These are phyloP conservation scores for Suillus occidentalis DNA, from an alignment of 768 basidiomycete genomes.

Conservation along the genomic window DNA sequence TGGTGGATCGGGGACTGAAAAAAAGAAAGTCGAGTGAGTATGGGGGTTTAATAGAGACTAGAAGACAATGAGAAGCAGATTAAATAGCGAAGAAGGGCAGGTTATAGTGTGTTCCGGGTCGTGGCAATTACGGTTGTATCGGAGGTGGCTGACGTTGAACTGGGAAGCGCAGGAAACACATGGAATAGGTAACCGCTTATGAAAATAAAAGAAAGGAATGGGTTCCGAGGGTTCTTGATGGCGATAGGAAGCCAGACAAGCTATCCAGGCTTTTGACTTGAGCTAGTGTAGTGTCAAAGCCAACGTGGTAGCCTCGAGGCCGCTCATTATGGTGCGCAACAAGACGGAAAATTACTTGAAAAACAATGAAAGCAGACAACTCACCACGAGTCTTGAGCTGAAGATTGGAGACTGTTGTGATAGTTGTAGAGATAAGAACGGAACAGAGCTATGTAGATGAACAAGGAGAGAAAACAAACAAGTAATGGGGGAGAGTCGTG, in stretches of 20 bases:
- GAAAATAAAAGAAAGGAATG: not conserved
- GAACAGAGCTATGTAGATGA: conserved; percentile 26
- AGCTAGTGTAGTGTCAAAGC: conserved; percentile 9
- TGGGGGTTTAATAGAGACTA: conserved; percentile 11
- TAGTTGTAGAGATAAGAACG: conserved; percentile 23
- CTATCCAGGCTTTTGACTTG: conserved; percentile 6
- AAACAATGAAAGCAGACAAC: conserved; percentile 10
- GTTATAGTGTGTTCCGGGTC: conserved; percentile 32
- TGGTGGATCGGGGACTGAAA: conserved; percentile 13
- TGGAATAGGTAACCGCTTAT: conserved; percentile 3
- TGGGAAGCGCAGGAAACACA: conserved; percentile 9
- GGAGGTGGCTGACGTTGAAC: conserved; percentile 37
- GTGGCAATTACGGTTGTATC: conserved; percentile 32
- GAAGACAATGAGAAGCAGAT: conserved; percentile 18
- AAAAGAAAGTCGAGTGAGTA: conserved; percentile 18
- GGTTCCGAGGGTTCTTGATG: conserved; percentile 9
- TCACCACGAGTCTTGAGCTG: conserved; percentile 25
- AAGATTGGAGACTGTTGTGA: conserved; percentile 7
- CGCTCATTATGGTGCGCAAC: conserved; percentile 15
- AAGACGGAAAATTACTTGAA: conserved; percentile 7
- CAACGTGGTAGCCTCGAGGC: conserved; percentile 35
- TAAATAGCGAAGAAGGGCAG: conserved; percentile 24
- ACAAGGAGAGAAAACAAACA: conserved; percentile 43
- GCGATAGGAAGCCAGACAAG: conserved; percentile 1
- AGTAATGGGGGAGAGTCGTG: conserved; percentile 41